A percentile compares a stretch with the other conserved stretches of the same genome.
These are phyloP conservation scores for Nitzschia palea DNA, from an alignment of 108 stramenopile genomes.

Conservation along the genomic window DNA sequence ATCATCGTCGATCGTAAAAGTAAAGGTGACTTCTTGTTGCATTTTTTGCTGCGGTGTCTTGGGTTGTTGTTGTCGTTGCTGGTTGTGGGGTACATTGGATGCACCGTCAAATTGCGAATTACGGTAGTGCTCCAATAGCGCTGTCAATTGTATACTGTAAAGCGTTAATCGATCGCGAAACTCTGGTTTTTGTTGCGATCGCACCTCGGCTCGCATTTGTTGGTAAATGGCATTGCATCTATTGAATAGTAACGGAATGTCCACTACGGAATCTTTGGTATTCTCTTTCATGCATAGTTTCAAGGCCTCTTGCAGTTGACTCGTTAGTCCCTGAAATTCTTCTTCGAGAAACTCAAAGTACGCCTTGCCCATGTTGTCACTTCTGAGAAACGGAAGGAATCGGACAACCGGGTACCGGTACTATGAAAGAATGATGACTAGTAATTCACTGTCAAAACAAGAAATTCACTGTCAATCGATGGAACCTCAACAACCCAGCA, in stretches of 20 bases:
- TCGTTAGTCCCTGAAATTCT: conserved; percentile 25
- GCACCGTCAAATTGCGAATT: background rate
- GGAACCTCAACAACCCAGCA: no score
- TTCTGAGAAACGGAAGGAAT: background rate
- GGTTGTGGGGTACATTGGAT: no score
- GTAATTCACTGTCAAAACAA: no score
- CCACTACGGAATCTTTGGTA: background rate
- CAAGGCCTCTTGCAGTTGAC: conserved; percentile 22
- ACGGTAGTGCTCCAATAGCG: conserved; percentile 4
- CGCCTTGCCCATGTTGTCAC: conserved; percentile 15
- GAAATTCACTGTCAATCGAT: no score
- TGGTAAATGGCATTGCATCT: conserved; percentile 27
- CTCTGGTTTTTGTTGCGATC: background rate
- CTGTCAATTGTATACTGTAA: conserved; percentile 23
- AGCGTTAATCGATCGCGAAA: conserved; percentile 21
- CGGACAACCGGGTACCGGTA: no score
- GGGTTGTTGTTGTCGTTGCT: background rate
- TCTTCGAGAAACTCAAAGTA: conserved; percentile 38
- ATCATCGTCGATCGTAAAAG: conserved; percentile 3
- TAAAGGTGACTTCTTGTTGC: background rate
- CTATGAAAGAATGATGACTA: no score
- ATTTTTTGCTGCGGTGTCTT: background rate
- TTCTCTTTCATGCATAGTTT: background rate
- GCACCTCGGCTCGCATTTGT: conserved; percentile 15
- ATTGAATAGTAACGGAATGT: conserved; percentile 9